These are phyloP conservation scores for Neurospora sp. DNA, from an alignment of 495 filamentous ascomycete genomes.

Conservation along the genomic window DNA sequence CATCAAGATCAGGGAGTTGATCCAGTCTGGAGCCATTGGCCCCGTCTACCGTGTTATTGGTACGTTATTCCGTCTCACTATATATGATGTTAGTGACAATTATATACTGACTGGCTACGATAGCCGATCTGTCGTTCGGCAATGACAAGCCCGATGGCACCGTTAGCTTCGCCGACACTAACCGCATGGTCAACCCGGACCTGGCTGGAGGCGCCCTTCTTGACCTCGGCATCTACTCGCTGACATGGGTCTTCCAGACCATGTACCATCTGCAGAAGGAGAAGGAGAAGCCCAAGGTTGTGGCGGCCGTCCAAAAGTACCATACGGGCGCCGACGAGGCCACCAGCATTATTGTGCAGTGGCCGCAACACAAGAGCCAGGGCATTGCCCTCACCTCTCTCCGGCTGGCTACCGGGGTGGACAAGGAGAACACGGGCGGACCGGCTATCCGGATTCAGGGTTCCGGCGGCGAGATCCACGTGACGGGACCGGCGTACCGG, in stretches of 20 bases:
- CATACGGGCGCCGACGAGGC: conserved; percentile 71
- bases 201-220: conserved; percentile 78
- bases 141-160: conserved; percentile 27
- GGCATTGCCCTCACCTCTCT: conserved; percentile 74
- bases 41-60: conserved; percentile 64
- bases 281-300: conserved; percentile 35
- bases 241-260: conserved; percentile 91
- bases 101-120: background rate
- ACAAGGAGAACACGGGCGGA: conserved; percentile 48
- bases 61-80: conserved; percentile 13
- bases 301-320: conserved; percentile 65
- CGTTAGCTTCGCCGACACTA: conserved; percentile 37
- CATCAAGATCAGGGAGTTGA: conserved; percentile 62
- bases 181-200: conserved; percentile 81
- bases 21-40: conserved; percentile 60
- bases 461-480: conserved; percentile 76
- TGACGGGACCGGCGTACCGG: conserved; percentile 62
- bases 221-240: conserved; percentile 82
- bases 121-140: conserved; percentile 51
- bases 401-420: conserved; percentile 56
- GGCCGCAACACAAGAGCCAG: conserved; percentile 53
- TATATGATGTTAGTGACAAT: background rate
- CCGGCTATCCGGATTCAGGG: conserved; percentile 77
- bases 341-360: conserved; percentile 70
- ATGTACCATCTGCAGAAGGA: conserved; percentile 66